Evolutionary conservation across 805 yeast species (phyloP).

Genomic region (Cyberlindnera veronae): DNA sequence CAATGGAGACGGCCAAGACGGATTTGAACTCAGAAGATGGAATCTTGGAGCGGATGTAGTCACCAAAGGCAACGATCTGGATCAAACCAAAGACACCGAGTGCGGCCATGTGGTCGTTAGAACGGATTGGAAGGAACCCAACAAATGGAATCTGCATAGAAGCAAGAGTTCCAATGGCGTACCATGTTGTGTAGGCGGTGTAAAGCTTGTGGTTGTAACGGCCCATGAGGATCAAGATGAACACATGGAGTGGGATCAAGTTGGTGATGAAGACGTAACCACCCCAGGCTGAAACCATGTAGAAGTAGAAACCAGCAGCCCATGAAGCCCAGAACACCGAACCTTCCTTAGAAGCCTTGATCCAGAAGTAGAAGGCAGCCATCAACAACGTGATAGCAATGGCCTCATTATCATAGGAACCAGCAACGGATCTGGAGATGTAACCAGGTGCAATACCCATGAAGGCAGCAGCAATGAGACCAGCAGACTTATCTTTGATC

Average conservation of each 20-base stretch:
- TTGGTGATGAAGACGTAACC: conserved; percentile 98
- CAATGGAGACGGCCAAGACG: conserved; percentile 58
- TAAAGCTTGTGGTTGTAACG: conserved; percentile 81
- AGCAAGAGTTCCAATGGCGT: conserved; percentile 93
- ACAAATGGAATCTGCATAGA: conserved; percentile 99
- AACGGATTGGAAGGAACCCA: conserved; percentile 93
- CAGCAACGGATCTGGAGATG: conserved; percentile 97
- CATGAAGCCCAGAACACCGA: conserved; percentile 79
- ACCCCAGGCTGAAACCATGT: conserved; percentile 99
- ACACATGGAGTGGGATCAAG: conserved; percentile 92
- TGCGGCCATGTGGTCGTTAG: conserved; percentile 98
- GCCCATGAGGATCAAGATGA: conserved; percentile 89
- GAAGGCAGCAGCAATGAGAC: conserved; percentile 86
- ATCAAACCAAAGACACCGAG: conserved; percentile 94
- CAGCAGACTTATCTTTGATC: conserved; percentile 87
- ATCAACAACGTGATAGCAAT: conserved; percentile 93
- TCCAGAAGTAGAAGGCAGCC: conserved; percentile 96
- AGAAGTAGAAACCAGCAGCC: conserved; percentile 87
- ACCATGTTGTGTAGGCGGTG: conserved; percentile 95
- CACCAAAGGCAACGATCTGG: conserved; percentile 85
- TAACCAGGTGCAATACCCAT: conserved; percentile 99
- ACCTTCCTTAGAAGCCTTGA: conserved; percentile 88
- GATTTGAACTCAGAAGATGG: conserved; percentile 70
- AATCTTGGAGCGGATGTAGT: conserved; percentile 71
- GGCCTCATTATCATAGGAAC: conserved; percentile 98